These are phyloP conservation scores for Ustilago tritici DNA, from an alignment of 1,284 basidiomycete species.

Conservation along the genomic window DNA sequence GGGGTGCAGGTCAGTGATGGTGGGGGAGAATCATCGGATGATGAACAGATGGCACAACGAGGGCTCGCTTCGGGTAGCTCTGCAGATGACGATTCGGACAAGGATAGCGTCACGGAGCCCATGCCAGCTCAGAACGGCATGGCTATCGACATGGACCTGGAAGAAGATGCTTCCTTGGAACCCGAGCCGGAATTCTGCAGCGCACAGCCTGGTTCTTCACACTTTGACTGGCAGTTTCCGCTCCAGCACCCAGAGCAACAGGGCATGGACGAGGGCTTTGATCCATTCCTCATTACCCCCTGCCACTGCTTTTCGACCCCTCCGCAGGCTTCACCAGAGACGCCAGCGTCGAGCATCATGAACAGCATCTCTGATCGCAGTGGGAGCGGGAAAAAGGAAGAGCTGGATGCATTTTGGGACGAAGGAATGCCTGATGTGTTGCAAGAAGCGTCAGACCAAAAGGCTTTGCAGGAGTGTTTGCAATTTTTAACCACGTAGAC, in stretches of 20 bases:
- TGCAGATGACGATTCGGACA: not conserved
- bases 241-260: constrained; percentile 4
- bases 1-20: not conserved
- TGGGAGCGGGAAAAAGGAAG: not conserved
- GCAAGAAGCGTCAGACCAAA: constrained; percentile 13
- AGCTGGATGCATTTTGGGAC: constrained; percentile 10
- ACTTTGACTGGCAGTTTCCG: not conserved
- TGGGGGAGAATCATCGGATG: not conserved
- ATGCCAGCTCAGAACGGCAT: not conserved
- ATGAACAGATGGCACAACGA: not conserved
- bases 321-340: not conserved
- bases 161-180: constrained; percentile 9
- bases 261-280: not conserved
- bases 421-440: constrained; percentile 24
- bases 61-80: not conserved
- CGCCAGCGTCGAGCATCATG: not conserved
- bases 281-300: constrained; percentile 27
- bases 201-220: not conserved
- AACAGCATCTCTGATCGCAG: not conserved
- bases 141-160: not conserved
- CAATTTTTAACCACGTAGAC: not conserved
- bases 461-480: not conserved
- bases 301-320: constrained; percentile 6
- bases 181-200: constrained; percentile 22
- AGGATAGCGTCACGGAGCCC: not conserved